A percentile compares a stretch with the other conserved stretches of the same genome.
Conservation (phyloP, 768 basidiomycete genomes). For the Serendipita sp. region DNA sequence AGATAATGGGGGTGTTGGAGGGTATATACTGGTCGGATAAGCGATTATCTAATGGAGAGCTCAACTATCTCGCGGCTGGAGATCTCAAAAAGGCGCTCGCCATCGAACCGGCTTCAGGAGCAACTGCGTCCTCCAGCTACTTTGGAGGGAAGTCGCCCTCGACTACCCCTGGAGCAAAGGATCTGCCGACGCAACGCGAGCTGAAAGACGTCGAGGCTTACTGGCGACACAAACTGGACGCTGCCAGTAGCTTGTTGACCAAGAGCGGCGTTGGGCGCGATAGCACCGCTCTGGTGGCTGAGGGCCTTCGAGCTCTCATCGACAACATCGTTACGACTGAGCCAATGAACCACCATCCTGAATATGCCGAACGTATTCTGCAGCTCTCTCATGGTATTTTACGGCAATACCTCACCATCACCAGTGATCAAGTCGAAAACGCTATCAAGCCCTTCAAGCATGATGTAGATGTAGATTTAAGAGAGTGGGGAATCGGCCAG, state of each 20-base stretch:
- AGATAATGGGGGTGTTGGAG: slow-evolving; percentile 93
- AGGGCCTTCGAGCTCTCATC: slow-evolving; percentile 77
- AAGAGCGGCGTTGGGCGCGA: slow-evolving; percentile 94
- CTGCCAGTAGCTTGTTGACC: slow-evolving; percentile 81
- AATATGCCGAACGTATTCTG: slow-evolving; percentile 73
- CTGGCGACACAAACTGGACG: slow-evolving; percentile 94
- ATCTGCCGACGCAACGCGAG: neutral
- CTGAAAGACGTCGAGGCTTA: slow-evolving; percentile 60
- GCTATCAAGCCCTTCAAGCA: slow-evolving; percentile 99
- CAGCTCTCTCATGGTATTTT: slow-evolving; percentile 89
- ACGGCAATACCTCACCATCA: slow-evolving; percentile 80
- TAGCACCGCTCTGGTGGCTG: slow-evolving; percentile 85
- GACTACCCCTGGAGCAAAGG: neutral
- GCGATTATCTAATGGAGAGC: slow-evolving; percentile 45
- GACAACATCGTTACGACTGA: slow-evolving; percentile 79
- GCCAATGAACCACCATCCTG: slow-evolving; percentile 84
- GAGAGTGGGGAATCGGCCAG: slow-evolving; percentile 85
- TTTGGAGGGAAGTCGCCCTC: slow-evolving; percentile 26
- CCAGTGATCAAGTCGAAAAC: slow-evolving; percentile 98
- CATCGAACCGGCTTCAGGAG: neutral
- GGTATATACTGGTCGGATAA: slow-evolving; percentile 95
- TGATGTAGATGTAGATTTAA: slow-evolving; percentile 76
- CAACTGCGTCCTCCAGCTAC: slow-evolving; percentile 11
- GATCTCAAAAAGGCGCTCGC: slow-evolving; percentile 35
- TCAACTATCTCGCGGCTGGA: slow-evolving; percentile 54